phyloP scores from a whole-genome alignment of 345 rosid species.

The Firmiana major region DNA sequence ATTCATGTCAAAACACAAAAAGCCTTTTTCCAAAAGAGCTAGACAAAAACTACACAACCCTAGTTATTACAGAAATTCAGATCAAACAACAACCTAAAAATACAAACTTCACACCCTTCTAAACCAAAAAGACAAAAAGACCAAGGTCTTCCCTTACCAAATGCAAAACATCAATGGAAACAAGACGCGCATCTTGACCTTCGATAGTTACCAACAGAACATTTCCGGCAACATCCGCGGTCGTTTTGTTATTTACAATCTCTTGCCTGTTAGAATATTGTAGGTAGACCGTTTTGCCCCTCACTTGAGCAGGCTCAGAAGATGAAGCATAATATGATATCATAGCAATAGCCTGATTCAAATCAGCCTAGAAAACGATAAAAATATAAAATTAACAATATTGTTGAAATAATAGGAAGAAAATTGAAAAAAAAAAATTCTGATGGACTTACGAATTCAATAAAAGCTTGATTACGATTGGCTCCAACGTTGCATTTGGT shows the following conservation, averaged over 20 bases:
- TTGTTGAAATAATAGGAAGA: background rate
- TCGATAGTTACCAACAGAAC: conserved; percentile 89
- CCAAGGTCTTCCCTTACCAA: conserved; percentile 60
- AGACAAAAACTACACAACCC: conserved; percentile 61
- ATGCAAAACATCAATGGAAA: conserved; percentile 97
- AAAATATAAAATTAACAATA: background rate
- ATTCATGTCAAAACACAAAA: conserved; percentile 68
- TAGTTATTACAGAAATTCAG: conserved; percentile 43
- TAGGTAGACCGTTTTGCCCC: conserved; percentile 97
- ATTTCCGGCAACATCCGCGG: conserved; percentile 97
- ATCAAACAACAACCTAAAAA: conserved; percentile 33
- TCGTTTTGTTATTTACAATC: conserved; percentile 93
- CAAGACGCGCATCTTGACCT: conserved; percentile 92
- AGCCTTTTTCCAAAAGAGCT: conserved; percentile 42
- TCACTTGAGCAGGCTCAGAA: conserved; percentile 98
- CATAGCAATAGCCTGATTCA: conserved; percentile 98
- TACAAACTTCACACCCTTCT: conserved; percentile 33
- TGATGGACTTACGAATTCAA: conserved; percentile 76
- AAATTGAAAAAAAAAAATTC: background rate
- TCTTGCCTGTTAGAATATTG: conserved; percentile 99
- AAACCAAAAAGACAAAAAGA: conserved; percentile 23
- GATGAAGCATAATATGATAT: conserved; percentile 95
- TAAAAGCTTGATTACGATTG: conserved; percentile 94
- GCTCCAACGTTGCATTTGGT: conserved; percentile 99
- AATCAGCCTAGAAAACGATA: conserved; percentile 53